Conservation (phyloP, 139 green algal genomes). For the Volvox reticuliferus region DNA sequence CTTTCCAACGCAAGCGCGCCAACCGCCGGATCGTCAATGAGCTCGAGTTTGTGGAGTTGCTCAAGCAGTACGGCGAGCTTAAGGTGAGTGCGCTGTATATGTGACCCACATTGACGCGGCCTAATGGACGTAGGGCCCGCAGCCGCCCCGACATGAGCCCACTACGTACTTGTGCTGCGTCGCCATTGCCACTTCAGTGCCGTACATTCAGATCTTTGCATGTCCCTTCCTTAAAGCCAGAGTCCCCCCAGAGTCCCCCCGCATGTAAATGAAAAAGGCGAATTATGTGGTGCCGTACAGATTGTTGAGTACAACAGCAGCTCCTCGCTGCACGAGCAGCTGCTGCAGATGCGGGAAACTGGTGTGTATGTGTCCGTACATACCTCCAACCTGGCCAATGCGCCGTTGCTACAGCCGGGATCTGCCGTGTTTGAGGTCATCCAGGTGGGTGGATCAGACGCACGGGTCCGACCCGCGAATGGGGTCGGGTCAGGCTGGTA, state of each 20-base stretch:
- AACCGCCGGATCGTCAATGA: constrained; percentile 91
- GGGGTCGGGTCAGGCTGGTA: too few relatives aligned
- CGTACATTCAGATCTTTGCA: too few relatives aligned
- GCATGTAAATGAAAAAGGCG: too few relatives aligned
- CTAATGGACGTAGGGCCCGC: too few relatives aligned
- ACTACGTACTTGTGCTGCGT: not conserved
- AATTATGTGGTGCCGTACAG: constrained; percentile 4
- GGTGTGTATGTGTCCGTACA: constrained; percentile 86
- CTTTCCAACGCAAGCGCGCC: constrained; percentile 85
- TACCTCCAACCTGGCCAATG: constrained; percentile 90
- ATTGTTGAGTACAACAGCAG: constrained; percentile 70
- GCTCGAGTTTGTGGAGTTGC: constrained; percentile 71
- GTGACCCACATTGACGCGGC: too few relatives aligned
- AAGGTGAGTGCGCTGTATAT: constrained; percentile 7
- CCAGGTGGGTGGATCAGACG: constrained; percentile 58
- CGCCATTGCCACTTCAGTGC: too few relatives aligned
- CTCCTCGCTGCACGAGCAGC: constrained; percentile 81
- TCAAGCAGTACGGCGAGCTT: constrained; percentile 77
- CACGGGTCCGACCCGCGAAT: too few relatives aligned
- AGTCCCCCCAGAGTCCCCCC: not conserved
- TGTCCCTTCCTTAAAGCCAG: not conserved
- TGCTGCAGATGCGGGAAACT: constrained; percentile 79
- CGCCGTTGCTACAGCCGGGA: constrained; percentile 84
- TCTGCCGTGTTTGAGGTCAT: constrained; percentile 86
- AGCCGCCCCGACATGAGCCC: too few relatives aligned